Base-by-base conservation (phyloP, 2,329 filamentous ascomycete species). In the Daldinia sp. region DNA sequence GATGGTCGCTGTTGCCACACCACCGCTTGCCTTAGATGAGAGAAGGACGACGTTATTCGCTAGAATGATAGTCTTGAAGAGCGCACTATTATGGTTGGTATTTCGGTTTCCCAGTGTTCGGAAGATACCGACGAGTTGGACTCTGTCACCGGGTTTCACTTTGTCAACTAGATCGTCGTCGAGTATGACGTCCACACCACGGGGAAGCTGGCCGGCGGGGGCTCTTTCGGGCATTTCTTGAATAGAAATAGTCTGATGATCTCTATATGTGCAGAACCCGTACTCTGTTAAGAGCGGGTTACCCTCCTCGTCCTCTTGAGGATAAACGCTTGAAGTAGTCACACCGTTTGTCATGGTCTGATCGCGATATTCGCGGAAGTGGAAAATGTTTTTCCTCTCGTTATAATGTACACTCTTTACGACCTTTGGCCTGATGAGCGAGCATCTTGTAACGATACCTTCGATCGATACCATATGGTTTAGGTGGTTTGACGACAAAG, bases 171-270 rank as follows among this genome's bases (percentile, higher is more conserved):
- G 83, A 75, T 99, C 95, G 76, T 99, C 95, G 75, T 99, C 95
- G 68, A 99, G 82, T 70, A 99, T 94, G 11, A 98, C 94, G 78
- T 99, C 95, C 15, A 99, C 95, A 58, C 94, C 93, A 55, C 95
- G 90, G 62, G 95, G 95, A 67, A 99, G 85, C 81, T 98, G 95
- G 54, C 95, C 95, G 61, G 95, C 94, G 55, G 95, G 95, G 1
- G 95, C 95, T 71, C 94, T 85, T 78, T 99, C 95, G 0, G 95
- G 95, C 95, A 99, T 99, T 81, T 99, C 95, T 79, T 99, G 95
- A 69, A 99, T 97, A 0, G 94, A 97, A 63, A 99, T 93, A 13
- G 92, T 97, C 77, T 99, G 95, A 75, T 99, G 95, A 76, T 99
- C 95, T 74, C 94, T 87, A 79, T 97, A 99, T 51, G 91, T 95